Conservation (phyloP, 768 basidiomycete species). For the Termitomyces titanicus region DNA sequence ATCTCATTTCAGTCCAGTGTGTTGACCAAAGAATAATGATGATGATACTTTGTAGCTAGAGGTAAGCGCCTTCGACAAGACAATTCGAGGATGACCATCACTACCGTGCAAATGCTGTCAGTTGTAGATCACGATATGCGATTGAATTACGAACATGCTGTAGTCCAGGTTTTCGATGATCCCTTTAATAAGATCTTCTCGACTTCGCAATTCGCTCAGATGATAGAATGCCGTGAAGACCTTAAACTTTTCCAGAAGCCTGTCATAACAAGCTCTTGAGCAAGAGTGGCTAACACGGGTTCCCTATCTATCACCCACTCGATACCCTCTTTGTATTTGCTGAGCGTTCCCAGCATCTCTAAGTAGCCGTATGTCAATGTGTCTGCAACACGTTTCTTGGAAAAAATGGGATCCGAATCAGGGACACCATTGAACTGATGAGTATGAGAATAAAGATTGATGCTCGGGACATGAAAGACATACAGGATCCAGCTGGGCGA, state of each 20-base stretch:
- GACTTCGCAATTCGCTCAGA: conserved; percentile 82
- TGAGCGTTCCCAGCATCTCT: conserved; percentile 91
- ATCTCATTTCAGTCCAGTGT: background rate
- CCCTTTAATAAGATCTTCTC: conserved; percentile 89
- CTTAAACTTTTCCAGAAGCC: conserved; percentile 86
- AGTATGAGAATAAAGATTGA: background rate
- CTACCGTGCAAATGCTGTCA: conserved; percentile 35
- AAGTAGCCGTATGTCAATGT: conserved; percentile 91
- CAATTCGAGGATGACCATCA: conserved; percentile 91
- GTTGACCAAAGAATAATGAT: background rate
- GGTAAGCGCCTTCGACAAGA: conserved; percentile 91
- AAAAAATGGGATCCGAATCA: conserved; percentile 79
- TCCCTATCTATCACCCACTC: conserved; percentile 55
- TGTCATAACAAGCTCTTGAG: conserved; percentile 25
- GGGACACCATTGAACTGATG: conserved; percentile 67
- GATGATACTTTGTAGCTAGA: conserved; percentile 78
- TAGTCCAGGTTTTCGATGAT: conserved; percentile 94
- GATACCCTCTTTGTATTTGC: conserved; percentile 84
- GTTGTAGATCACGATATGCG: background rate
- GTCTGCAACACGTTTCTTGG: conserved; percentile 74
- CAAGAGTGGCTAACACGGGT: background rate
- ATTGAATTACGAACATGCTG: conserved; percentile 55
- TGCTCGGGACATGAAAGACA: conserved; percentile 18
- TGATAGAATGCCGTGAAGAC: conserved; percentile 97
- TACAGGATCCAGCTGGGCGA: conserved; percentile 92